Evolutionary conservation across 345 rosid genomes (phyloP).

Genomic region (Eucalyptus curtisii): DNA sequence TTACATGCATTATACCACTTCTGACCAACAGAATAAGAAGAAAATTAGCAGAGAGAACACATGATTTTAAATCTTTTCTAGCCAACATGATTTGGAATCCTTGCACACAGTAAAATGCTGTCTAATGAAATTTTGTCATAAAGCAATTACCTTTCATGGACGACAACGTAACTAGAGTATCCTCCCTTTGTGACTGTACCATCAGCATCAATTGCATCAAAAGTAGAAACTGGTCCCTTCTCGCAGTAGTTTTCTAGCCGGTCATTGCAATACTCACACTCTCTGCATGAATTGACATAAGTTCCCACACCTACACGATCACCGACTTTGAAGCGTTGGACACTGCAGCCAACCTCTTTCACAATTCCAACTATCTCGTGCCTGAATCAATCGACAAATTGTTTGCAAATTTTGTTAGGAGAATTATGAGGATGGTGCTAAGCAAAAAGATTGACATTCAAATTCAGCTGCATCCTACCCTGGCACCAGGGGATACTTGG

Average conservation of each 20-base stretch:
- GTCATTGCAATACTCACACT: slow-evolving; percentile 55
- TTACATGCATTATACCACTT: neutral
- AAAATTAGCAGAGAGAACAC: neutral
- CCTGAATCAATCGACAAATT: slow-evolving; percentile 8
- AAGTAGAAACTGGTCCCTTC: slow-evolving; percentile 45
- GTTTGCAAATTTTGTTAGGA: neutral
- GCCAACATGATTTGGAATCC: neutral
- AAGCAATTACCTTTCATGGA: slow-evolving; percentile 46
- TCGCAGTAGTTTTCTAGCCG: slow-evolving; percentile 40
- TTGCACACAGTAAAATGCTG: neutral
- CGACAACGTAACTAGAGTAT: slow-evolving; percentile 64
- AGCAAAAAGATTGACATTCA: neutral
- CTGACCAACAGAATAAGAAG: neutral
- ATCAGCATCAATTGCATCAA: slow-evolving; percentile 62
- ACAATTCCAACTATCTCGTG: slow-evolving; percentile 87
- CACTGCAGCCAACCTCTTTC: slow-evolving; percentile 64
- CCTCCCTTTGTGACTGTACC: slow-evolving; percentile 84
- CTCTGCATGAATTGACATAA: slow-evolving; percentile 67
- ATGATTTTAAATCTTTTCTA: neutral
- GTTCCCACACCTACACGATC: slow-evolving; percentile 90
- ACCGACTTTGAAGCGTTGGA: slow-evolving; percentile 45
- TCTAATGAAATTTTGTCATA: neutral
- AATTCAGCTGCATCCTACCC: slow-evolving; percentile 34
- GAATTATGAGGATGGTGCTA: neutral
- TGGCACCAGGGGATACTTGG: slow-evolving; percentile 77